Evolutionary conservation across 805 yeast genomes (phyloP).

Genomic region (Yamadazyma olivae): DNA sequence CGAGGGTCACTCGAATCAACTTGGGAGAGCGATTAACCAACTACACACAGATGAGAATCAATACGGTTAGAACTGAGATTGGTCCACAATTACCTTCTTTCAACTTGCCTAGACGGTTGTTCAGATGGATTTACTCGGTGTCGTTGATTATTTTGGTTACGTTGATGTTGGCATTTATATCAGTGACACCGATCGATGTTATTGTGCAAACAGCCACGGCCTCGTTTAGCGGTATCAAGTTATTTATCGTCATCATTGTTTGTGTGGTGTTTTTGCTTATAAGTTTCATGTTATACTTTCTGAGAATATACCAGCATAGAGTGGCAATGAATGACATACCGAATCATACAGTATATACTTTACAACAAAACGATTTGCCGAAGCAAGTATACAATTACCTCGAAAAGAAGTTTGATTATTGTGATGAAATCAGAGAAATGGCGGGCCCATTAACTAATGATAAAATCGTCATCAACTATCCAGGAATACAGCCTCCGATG

Average conservation of each 20-base stretch:
- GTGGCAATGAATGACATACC: slow-evolving; percentile 75
- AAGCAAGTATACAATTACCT: slow-evolving; percentile 21
- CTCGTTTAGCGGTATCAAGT: slow-evolving; percentile 66
- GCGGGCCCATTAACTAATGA: slow-evolving; percentile 36
- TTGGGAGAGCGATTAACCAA: background rate
- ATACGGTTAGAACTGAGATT: slow-evolving; percentile 4
- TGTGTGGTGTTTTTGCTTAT: slow-evolving; percentile 57
- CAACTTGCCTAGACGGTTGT: slow-evolving; percentile 18
- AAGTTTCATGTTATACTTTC: slow-evolving; percentile 49
- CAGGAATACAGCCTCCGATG: slow-evolving; percentile 41
- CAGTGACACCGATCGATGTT: slow-evolving; percentile 79
- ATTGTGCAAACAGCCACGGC: slow-evolving; percentile 55
- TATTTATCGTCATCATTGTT: slow-evolving; percentile 75
- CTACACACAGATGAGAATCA: slow-evolving; percentile 2
- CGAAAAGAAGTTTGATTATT: slow-evolving; percentile 21
- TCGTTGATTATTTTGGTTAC: slow-evolving; percentile 21
- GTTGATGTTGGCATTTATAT: slow-evolving; percentile 50
- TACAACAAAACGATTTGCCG: slow-evolving; percentile 55
- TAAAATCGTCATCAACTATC: slow-evolving; percentile 26
- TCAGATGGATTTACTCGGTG: slow-evolving; percentile 27
- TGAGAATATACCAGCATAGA: slow-evolving; percentile 57
- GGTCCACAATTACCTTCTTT: slow-evolving; percentile 14
- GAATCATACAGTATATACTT: slow-evolving; percentile 56
- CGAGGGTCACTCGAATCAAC: background rate
- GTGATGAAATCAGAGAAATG: slow-evolving; percentile 27